A percentile compares a stretch with the other conserved stretches of the same genome.
These are phyloP conservation scores for Phytophthora quininea DNA, from an alignment of 352 stramenopile genomes.

Conservation along the genomic window DNA sequence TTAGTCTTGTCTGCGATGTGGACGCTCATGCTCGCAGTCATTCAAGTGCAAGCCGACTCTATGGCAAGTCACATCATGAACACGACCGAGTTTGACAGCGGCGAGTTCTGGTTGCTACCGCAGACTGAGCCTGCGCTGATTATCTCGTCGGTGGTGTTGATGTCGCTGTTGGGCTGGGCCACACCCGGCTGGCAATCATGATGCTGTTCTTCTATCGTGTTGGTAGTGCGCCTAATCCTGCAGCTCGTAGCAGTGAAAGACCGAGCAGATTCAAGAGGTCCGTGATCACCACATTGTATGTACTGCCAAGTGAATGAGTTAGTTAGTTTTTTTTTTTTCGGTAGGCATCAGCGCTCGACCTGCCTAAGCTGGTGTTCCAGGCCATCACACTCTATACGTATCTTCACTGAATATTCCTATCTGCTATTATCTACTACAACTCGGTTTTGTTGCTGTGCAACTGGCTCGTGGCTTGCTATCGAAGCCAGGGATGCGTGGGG, in stretches of 20 bases:
- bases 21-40: slow-evolving; percentile 42
- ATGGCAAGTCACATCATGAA: slow-evolving; percentile 49
- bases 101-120: slow-evolving; percentile 56
- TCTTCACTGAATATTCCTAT: slow-evolving; percentile 47
- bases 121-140: slow-evolving; percentile 24
- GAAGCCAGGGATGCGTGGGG: slow-evolving; percentile 41
- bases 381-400: slow-evolving; percentile 50
- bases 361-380: slow-evolving; percentile 59
- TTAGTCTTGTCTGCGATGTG: slow-evolving; percentile 42
- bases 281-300: no score
- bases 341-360: slow-evolving; percentile 45
- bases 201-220: slow-evolving; percentile 32
- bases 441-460: slow-evolving; percentile 43
- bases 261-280: no score
- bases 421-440: slow-evolving; percentile 47
- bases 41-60: slow-evolving; percentile 44
- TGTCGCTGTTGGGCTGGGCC: slow-evolving; percentile 39
- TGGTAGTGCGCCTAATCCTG: no score
- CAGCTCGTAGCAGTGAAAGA: background rate
- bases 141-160: slow-evolving; percentile 28
- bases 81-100: slow-evolving; percentile 44
- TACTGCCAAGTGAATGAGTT: no score
- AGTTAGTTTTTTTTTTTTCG: slow-evolving; percentile 4
- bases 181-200: slow-evolving; percentile 34
- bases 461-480: slow-evolving; percentile 58